Evolutionary conservation across 2,329 filamentous ascomycete genomes (phyloP), one percentile per base, ranked within the genome.

Genomic region (Paracamarosporium sp.): DNA sequence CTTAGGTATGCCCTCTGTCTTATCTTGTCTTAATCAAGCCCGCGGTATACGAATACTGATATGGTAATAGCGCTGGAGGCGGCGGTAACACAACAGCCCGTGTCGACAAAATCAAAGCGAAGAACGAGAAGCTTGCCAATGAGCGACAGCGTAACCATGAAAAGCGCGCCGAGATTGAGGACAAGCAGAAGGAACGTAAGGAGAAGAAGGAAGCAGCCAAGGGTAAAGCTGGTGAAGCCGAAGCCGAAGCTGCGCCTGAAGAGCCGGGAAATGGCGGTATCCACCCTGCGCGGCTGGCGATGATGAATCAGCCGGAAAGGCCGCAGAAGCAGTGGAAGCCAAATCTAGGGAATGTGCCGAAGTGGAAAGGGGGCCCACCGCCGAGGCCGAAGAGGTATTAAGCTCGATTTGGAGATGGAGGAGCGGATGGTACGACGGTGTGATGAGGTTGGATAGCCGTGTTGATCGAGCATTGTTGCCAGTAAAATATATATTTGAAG

Each of bases 91-190:
- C 87, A 44, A 83, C 88, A 63, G 79, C 83, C 55, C 84, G 94
- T 62, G 87, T 85, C 72, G 85, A 88, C 56, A 95, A 93, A 81
- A 92, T 98, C 76, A 83, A 86, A 69, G 85, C 85, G 56, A 97
- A 97, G 85, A 97, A 98, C 80, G 82, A 85, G 69, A 94, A 93
- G 79, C 84, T 97, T 48, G 86, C 91, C 65, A 92, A 88, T 63
- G 82, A 90, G 78, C 82, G 88, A 55, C 80, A 83, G 56, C 79
- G 85, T 43, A 77, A 81, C 53, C 78, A 79, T 15, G 81, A 85
- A 45, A 76, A 76, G 79, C 62, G 78, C 55, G 75, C 78, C 27
- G 78, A 75, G 63, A 53, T 78, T 44, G 75, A 77, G 47, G 67
- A 65, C 54, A 79, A 76, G 68, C 73, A 80, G 63, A 68, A 72